Conservation (phyloP, 495 filamentous ascomycete genomes). For the Podospora pseudopauciseta region DNA sequence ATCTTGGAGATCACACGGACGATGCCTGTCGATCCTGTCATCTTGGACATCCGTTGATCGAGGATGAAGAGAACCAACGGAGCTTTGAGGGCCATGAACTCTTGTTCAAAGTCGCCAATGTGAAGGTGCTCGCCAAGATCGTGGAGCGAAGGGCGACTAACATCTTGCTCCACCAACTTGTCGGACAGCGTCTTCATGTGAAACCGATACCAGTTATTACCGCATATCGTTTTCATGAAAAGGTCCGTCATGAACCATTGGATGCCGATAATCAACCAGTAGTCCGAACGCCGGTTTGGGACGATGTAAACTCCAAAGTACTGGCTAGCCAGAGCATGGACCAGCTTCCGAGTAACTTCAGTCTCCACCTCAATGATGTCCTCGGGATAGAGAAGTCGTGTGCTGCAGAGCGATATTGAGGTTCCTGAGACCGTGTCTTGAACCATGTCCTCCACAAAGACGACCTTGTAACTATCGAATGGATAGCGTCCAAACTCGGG, state of each 20-base stretch:
- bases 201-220: constrained; percentile 90
- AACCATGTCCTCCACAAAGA: constrained; percentile 85
- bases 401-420: constrained; percentile 83
- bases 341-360: constrained; percentile 68
- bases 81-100: constrained; percentile 90
- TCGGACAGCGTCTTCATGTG: constrained; percentile 86
- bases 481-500: constrained; percentile 82
- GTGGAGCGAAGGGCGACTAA: constrained; percentile 75
- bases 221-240: constrained; percentile 83
- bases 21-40: constrained; percentile 75
- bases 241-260: constrained; percentile 90
- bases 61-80: constrained; percentile 90
- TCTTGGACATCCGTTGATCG: constrained; percentile 83
- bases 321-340: constrained; percentile 83
- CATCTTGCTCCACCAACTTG: constrained; percentile 73
- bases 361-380: constrained; percentile 79
- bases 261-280: constrained; percentile 87
- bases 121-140: constrained; percentile 72
- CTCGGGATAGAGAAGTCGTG: constrained; percentile 73
- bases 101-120: constrained; percentile 75
- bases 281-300: constrained; percentile 72
- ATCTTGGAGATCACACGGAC: constrained; percentile 78
- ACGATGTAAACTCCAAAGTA: constrained; percentile 91
- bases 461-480: constrained; percentile 81
- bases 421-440: constrained; percentile 71